phyloP scores from a whole-genome alignment of 345 rosid species.

The Raphanus raphanistrum region DNA sequence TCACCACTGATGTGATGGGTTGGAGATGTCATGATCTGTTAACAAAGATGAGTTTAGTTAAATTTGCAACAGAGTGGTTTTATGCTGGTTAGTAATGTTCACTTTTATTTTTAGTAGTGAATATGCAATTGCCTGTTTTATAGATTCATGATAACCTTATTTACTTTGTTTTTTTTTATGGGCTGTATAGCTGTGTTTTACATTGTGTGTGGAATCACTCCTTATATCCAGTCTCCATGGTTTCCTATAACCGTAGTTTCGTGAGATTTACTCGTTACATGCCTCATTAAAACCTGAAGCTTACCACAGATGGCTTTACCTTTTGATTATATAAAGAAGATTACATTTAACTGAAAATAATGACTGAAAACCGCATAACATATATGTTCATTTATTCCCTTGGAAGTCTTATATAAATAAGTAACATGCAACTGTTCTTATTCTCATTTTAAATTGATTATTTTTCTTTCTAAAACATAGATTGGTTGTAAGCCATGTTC shows the following conservation, averaged over 20 bases:
- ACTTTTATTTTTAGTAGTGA: neutral
- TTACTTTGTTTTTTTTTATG: neutral
- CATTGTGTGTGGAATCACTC: neutral
- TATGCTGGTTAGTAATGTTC: neutral
- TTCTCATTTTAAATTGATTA: neutral
- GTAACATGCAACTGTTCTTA: neutral
- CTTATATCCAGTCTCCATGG: neutral
- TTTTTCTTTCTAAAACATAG: neutral
- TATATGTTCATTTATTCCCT: neutral
- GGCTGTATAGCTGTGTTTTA: neutral
- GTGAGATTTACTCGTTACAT: neutral
- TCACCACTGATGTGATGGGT: neutral
- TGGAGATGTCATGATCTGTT: neutral
- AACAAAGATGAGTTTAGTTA: neutral
- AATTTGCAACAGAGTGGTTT: neutral
- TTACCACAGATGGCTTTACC: neutral
- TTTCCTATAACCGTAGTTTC: neutral
- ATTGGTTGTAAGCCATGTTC: neutral
- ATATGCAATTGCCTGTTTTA: neutral
- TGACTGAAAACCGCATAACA: neutral
- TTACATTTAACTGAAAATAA: neutral
- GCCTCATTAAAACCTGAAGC: neutral
- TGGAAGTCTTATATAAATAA: neutral
- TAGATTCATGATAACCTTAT: neutral
- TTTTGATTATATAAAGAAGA: neutral